Evolutionary conservation across 2,329 filamentous ascomycete species (phyloP).

Genomic region (Graphiopsis chlorocephala): DNA sequence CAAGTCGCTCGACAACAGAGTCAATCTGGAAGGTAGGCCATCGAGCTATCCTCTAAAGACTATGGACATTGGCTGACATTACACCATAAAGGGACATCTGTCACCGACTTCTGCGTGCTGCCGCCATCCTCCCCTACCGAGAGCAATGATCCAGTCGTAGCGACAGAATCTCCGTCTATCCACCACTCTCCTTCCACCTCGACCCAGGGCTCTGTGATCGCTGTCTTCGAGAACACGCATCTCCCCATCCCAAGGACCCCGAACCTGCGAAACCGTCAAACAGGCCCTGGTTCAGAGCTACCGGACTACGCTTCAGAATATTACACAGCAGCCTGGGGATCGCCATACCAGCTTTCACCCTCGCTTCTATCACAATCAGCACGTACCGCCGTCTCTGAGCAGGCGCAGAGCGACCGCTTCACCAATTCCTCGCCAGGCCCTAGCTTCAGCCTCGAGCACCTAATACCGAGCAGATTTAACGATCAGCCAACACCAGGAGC

Average conservation of each 20-base stretch:
- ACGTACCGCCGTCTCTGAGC: slow-evolving; percentile 32
- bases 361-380: slow-evolving; percentile 38
- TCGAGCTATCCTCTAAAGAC: neutral
- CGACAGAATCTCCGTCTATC: neutral
- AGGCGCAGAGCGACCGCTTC: slow-evolving; percentile 28
- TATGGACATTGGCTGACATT: neutral
- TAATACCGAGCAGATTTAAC: slow-evolving; percentile 32
- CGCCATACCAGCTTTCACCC: slow-evolving; percentile 72
- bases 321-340: slow-evolving; percentile 83
- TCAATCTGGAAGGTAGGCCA: slow-evolving; percentile 14
- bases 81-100: neutral
- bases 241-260: slow-evolving; percentile 11
- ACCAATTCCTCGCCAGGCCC: slow-evolving; percentile 30
- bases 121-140: slow-evolving; percentile 9
- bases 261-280: neutral
- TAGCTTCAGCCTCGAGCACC: slow-evolving; percentile 36
- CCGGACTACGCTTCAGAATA: slow-evolving; percentile 33
- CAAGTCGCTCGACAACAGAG: slow-evolving; percentile 7
- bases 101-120: neutral
- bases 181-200: neutral
- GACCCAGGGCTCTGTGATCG: neutral
- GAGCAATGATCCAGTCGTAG: slow-evolving; percentile 14
- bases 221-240: neutral
- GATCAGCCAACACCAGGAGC: slow-evolving; percentile 22
- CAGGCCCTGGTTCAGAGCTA: slow-evolving; percentile 12